These are phyloP conservation scores for Echria macrotheca DNA, from an alignment of 495 filamentous ascomycete genomes.

Conservation along the genomic window DNA sequence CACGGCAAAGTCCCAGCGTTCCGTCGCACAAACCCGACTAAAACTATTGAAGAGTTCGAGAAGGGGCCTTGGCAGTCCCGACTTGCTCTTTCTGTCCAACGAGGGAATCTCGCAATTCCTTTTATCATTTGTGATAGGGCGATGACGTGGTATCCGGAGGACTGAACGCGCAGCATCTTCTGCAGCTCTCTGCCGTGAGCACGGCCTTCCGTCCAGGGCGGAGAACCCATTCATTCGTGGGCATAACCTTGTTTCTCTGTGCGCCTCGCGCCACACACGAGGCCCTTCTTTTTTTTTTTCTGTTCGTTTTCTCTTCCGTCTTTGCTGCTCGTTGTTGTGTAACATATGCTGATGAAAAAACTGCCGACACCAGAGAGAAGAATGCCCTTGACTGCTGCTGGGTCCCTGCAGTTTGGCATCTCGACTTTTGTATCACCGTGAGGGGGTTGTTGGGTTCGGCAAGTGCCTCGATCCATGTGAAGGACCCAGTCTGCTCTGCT, in stretches of 20 bases:
- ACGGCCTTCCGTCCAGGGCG: constrained; percentile 4
- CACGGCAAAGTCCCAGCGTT: too few relatives aligned
- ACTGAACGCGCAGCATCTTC: constrained; percentile 3
- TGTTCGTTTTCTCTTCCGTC: too few relatives aligned
- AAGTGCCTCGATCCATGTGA: too few relatives aligned
- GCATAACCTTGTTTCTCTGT: neutral
- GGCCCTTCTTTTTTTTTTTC: neutral
- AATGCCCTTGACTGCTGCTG: neutral
- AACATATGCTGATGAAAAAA: too few relatives aligned
- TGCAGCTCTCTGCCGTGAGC: constrained; percentile 7
- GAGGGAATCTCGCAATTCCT: neutral
- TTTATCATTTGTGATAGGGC: constrained; percentile 9
- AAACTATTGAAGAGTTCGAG: too few relatives aligned
- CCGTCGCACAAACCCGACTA: too few relatives aligned
- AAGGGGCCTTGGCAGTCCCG: too few relatives aligned
- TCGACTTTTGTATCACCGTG: neutral
- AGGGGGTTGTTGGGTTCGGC: too few relatives aligned
- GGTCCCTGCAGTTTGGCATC: neutral
- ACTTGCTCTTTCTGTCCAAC: too few relatives aligned
- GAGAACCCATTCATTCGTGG: neutral
- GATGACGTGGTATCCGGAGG: constrained; percentile 5
- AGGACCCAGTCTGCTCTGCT: too few relatives aligned
- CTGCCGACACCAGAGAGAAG: neutral
- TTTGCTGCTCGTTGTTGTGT: too few relatives aligned
- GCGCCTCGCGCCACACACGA: neutral